Base-by-base conservation (phyloP, 108 stramenopile genomes). In the Thalassiosira profunda region DNA sequence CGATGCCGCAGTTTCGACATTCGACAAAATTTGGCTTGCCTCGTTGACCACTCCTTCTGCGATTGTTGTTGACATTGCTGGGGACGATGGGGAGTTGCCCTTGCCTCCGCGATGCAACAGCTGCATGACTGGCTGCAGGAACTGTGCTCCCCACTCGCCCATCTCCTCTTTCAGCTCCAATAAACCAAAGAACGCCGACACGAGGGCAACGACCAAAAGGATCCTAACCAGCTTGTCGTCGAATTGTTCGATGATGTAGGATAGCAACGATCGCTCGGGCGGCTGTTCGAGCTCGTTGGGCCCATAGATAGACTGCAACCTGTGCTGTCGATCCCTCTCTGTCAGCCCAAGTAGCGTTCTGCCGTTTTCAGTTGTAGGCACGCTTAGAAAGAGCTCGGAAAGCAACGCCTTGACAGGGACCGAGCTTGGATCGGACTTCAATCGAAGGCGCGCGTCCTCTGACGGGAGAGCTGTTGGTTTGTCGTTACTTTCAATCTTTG, bases 211-310 rank as follows among this genome's bases (percentile, higher is more conserved):
- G 2, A 74, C 70, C 58, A 93, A 62, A 69, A 93, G 69, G 47
- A 93, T 93, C 72, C 88, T 82, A n/a, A 96, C 95, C 24, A 96
- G 66, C 40, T 85, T 84, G 72, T 96, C 95, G 42, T 93, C 84
- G 65, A 96, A 96, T 76, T 96, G 94, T 78, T 91, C 88, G 29
- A 68, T 59, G 67, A 96, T 77, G 37, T 91, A 74, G 2, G 67
- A 40, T 59, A 74, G 80, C 23, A 80, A 48, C 17, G 86, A 79
- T 66, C 81, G 77, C 46, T 64, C 53, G 3, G 65, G 60, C 1
- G 87, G 70, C 52, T 71, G 57, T 26, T 74, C 59, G 29, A 94
- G 48, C 12, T 48, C 74, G 56, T 94, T 94, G 11, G 61, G 56
- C 11, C 93, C 93, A 67, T 82, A 89, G n/a, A 74, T 48, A 20